Evolutionary conservation across 306 rosid genomes (phyloP).

Genomic region (Quercus suber): DNA sequence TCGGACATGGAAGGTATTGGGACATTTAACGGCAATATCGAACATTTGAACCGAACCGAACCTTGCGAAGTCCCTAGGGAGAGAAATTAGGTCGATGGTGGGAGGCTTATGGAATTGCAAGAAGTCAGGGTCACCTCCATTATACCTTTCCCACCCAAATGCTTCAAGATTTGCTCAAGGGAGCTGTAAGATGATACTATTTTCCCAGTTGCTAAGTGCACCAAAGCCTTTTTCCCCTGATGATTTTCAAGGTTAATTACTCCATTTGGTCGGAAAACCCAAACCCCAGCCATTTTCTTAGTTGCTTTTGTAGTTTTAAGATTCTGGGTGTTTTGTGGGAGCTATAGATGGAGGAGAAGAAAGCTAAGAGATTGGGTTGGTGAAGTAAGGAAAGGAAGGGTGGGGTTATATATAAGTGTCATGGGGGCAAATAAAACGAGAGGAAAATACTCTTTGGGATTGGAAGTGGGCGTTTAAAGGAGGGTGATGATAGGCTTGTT

Average conservation of each 20-base stretch:
- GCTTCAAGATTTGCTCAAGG: slow-evolving; percentile 60
- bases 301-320: not conserved
- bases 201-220: slow-evolving; percentile 65
- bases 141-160: slow-evolving; percentile 97
- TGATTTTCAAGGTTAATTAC: slow-evolving; percentile 48
- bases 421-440: slow-evolving; percentile 50
- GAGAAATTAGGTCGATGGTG: slow-evolving; percentile 86
- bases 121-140: slow-evolving; percentile 74
- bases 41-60: slow-evolving; percentile 90
- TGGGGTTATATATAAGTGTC: slow-evolving; percentile 49
- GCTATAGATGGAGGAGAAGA: not conserved
- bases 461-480: slow-evolving; percentile 30
- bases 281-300: slow-evolving; percentile 76
- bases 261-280: slow-evolving; percentile 70
- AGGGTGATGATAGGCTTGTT: slow-evolving; percentile 30
- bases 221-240: slow-evolving; percentile 51
- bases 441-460: slow-evolving; percentile 42
- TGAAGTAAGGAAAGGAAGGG: slow-evolving; percentile 19
- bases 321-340: not conserved
- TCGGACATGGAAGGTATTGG: slow-evolving; percentile 83
- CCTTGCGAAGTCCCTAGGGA: slow-evolving; percentile 71
- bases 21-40: slow-evolving; percentile 81
- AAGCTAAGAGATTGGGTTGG: slow-evolving; percentile 11
- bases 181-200: slow-evolving; percentile 57
- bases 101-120: slow-evolving; percentile 85